phyloP scores from a whole-genome alignment of 1,139 yeast species.

The Taphrina deformans region DNA sequence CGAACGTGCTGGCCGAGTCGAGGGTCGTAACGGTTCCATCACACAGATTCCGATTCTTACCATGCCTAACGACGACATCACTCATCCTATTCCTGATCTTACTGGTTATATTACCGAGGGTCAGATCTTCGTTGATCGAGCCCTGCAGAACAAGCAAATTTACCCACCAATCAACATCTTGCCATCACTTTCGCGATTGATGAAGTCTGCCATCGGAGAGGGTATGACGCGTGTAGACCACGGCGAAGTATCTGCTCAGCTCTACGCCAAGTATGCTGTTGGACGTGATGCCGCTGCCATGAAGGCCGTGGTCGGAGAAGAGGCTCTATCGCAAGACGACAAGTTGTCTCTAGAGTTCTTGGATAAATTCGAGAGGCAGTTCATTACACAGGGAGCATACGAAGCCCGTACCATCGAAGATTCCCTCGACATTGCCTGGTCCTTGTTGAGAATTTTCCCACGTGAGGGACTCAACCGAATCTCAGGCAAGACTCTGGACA shows the following conservation, averaged over 20 bases:
- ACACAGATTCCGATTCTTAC: conserved; percentile 98
- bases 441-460: conserved; percentile 94
- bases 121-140: conserved; percentile 96
- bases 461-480: conserved; percentile 98
- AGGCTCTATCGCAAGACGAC: conserved; percentile 95
- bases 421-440: conserved; percentile 97
- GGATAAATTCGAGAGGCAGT: conserved; percentile 95
- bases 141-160: conserved; percentile 89
- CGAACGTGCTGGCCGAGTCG: conserved; percentile 99
- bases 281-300: conserved; percentile 99
- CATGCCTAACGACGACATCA: conserved; percentile 99
- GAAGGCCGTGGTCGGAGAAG: conserved; percentile 99
- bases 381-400: conserved; percentile 68
- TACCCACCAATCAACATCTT: conserved; percentile 98
- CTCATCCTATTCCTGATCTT: conserved; percentile 99
- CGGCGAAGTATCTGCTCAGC: conserved; percentile 98
- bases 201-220: conserved; percentile 99
- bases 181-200: conserved; percentile 94
- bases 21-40: conserved; percentile 98
- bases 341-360: conserved; percentile 93
- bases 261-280: conserved; percentile 97
- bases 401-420: conserved; percentile 57
- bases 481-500: conserved; percentile 92
- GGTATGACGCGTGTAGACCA: conserved; percentile 99
- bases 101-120: conserved; percentile 99